Base-by-base conservation (phyloP, 345 rosid genomes). In the Cardamine occulta region DNA sequence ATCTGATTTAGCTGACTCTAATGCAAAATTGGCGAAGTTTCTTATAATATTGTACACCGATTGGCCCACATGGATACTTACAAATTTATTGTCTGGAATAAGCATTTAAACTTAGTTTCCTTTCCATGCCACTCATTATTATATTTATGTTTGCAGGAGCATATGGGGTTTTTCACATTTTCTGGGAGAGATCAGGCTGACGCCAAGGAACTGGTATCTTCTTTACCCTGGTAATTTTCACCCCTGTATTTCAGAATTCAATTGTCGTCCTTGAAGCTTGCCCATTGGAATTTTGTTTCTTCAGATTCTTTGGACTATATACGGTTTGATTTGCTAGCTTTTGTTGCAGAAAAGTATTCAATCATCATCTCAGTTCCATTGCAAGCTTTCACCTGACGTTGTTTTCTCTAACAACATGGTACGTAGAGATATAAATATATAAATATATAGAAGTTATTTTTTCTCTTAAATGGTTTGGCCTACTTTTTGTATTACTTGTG, bases 211-310 rank as follows among this genome's bases (percentile, higher is more conserved):
- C 88, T 85, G 97, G 98, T 91, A 89, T 82, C 83, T 73, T 84
- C 90, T 85, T 84, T 84, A 82, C 83, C 91, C 90, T 86, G 90
- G 89, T 91, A 88, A 86, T 85, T 79, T 84, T 86, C 82, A 65
- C 81, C 70, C 82, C 80, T 79, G 61, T 82, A 47, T 77, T 72
- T 73, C 31, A 18, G 44, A 76, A 61, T 62, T 62, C 55, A 28
- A 8, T 60, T 52, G 42, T 45, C 2, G 7, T 78, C 62, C 48
- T 48, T 70, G 72, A 26, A 44, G 49, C 45, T 70, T 18, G 14
- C 59, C 37, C 28, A 6, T 40, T 66, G 58, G 53, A 72, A 17
- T 49, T 58, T 59, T 4, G 42, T 72, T 47, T 59, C 24, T 72
- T 40, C 26, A n/a, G 49, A 29, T 2, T 24, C 17, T 58, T n/a